Evolutionary conservation across 768 basidiomycete genomes (phyloP).

Genomic region (Phlebiopsis flavidoalba): DNA sequence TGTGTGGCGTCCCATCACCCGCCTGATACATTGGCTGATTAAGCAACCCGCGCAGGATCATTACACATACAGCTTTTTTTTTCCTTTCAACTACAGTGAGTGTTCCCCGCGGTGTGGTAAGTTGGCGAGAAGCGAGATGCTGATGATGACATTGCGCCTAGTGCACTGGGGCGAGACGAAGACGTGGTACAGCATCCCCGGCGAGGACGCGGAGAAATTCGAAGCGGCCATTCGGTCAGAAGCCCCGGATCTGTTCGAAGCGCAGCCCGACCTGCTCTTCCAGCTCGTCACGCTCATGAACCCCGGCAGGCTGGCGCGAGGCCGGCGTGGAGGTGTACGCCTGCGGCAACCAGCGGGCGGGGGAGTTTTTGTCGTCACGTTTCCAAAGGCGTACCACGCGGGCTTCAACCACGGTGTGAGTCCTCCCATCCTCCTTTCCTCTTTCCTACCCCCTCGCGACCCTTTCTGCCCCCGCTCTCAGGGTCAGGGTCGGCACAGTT

Average conservation of each 20-base stretch:
- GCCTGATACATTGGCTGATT: background rate
- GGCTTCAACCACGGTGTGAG: constrained; percentile 97
- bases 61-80: constrained; percentile 94
- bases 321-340: constrained; percentile 77
- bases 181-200: constrained; percentile 99
- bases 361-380: constrained; percentile 90
- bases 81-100: constrained; percentile 92
- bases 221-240: constrained; percentile 93
- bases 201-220: constrained; percentile 92
- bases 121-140: background rate
- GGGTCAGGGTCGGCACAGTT: background rate
- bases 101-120: background rate
- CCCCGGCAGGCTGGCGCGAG: constrained; percentile 76
- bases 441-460: background rate
- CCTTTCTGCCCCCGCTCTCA: background rate
- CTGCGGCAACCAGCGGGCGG: constrained; percentile 87
- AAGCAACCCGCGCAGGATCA: constrained; percentile 66
- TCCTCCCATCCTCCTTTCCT: constrained; percentile 11
- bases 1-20: constrained; percentile 26
- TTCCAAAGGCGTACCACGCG: constrained; percentile 96
- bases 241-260: constrained; percentile 96
- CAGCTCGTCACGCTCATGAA: constrained; percentile 98
- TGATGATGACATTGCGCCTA: constrained; percentile 25
- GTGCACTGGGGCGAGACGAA: constrained; percentile 99
- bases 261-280: constrained; percentile 94